phyloP scores from a whole-genome alignment of 1,139 yeast genomes.

The Yamadazyma triangularis region DNA sequence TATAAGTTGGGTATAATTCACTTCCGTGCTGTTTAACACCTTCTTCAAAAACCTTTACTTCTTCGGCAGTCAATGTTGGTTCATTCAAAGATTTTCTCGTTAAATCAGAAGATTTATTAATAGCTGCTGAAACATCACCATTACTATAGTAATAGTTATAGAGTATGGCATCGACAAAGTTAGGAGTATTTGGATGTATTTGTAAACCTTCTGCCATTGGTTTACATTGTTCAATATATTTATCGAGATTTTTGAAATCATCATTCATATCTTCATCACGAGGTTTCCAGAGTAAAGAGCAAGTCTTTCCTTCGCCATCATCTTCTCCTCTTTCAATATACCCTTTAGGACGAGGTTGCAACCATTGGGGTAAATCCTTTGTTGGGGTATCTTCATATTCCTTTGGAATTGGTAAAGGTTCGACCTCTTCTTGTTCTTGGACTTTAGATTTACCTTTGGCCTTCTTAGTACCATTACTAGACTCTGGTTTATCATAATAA shows the following conservation, averaged over 20 bases:
- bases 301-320: constrained; percentile 49
- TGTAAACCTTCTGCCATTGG: constrained; percentile 52
- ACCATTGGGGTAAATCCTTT: constrained; percentile 63
- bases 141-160: constrained; percentile 47
- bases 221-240: constrained; percentile 51
- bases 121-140: constrained; percentile 49
- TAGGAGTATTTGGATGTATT: constrained; percentile 55
- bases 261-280: constrained; percentile 30
- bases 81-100: constrained; percentile 62
- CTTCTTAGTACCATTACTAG: constrained; percentile 13
- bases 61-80: constrained; percentile 67
- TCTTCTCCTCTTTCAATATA: constrained; percentile 85
- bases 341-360: constrained; percentile 74
- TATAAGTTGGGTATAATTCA: constrained; percentile 70
- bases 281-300: constrained; percentile 64
- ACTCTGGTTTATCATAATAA: constrained; percentile 50
- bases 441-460: constrained; percentile 13
- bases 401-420: constrained; percentile 43
- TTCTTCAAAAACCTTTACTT: constrained; percentile 64
- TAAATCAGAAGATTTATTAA: constrained; percentile 31
- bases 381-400: constrained; percentile 38
- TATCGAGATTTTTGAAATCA: constrained; percentile 39
- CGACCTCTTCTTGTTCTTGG: constrained; percentile 16
- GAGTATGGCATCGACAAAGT: constrained; percentile 72
- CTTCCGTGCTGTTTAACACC: constrained; percentile 75